phyloP scores from a whole-genome alignment of 345 rosid species.

The Xanthoceras sorbifolium region DNA sequence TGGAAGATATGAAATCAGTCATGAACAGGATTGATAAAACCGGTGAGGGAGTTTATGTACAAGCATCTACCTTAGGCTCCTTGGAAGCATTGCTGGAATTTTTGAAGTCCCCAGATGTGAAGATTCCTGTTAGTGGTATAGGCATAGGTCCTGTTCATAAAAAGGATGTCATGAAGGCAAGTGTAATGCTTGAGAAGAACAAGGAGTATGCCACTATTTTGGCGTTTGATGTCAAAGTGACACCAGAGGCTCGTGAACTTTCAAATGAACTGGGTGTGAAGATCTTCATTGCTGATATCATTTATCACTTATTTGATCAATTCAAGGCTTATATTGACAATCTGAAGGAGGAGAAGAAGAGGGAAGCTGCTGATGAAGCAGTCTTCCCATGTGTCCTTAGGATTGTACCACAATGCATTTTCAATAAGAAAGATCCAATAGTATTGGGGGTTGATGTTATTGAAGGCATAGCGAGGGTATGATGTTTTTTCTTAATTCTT shows the following conservation, averaged over 20 bases:
- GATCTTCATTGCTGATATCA: constrained; percentile 94
- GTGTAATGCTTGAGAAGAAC: constrained; percentile 93
- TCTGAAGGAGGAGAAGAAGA: constrained; percentile 91
- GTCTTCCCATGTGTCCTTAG: constrained; percentile 88
- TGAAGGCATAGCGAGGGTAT: constrained; percentile 84
- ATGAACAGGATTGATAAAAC: constrained; percentile 82
- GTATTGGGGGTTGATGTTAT: constrained; percentile 82
- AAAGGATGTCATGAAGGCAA: constrained; percentile 91
- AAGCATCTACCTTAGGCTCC: constrained; percentile 94
- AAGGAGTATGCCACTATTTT: constrained; percentile 88
- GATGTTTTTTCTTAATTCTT: not conserved
- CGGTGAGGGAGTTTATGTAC: constrained; percentile 94
- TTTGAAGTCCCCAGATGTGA: constrained; percentile 82
- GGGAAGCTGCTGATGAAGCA: constrained; percentile 89
- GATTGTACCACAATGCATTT: constrained; percentile 76
- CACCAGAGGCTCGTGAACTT: constrained; percentile 89
- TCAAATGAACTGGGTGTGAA: constrained; percentile 88
- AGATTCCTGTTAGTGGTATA: constrained; percentile 91
- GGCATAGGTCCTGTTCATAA: constrained; percentile 91
- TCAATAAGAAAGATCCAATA: constrained; percentile 89
- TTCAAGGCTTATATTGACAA: constrained; percentile 81
- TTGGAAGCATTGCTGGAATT: constrained; percentile 93
- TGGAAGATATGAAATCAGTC: constrained; percentile 89
- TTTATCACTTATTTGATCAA: constrained; percentile 89
- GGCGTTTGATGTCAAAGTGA: constrained; percentile 95